Evolutionary conservation across 495 filamentous ascomycete genomes (phyloP), one percentile per base, ranked within the genome.

Genomic region (Aspergillus nidulans): DNA sequence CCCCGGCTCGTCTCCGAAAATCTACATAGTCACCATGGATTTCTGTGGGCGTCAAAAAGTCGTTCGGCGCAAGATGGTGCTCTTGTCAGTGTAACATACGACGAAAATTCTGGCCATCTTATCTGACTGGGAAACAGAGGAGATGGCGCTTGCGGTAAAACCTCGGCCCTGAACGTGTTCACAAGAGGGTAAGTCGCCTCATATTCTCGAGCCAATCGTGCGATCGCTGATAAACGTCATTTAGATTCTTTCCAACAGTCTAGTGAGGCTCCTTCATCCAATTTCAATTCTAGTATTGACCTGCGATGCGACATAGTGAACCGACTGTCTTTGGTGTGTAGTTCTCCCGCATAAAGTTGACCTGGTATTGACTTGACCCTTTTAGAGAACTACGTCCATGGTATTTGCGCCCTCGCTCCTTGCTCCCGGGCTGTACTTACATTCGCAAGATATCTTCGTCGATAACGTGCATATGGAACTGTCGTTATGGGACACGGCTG

Each of bases 81-180:
- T 98, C 56, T 77, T 98, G 91, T 96, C 74, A 72, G 87, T 89
- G 57, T 13, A 25, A 40, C 32, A 36, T 28, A 36, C 21, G 7
- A 24, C 36, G 36, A 15, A 5, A 40, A 39, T 23, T 13, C 13
- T 20, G n/a, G 36, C 18, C 36, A 48, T 24, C 47, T 51, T 21
- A 34, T 42, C 55, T 69, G 45, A 71, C 58, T 28, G 21, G 12
- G 49, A 23, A 43, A 62, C 63, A 95, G 90, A 69, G 94, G 94
- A 61, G 94, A 98, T 72, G 94, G 94, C 78, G 94, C 94, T 59
- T 96, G 90, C 70, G 94, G 94, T 65, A 98, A 98, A 78, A 98
- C 94, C 49, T 97, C 92, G 42, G 77, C 97, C 57, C 72, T 98
- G 71, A 98, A 98, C 71, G 94, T 98, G 59, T 98, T 98, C 73